phyloP scores from a whole-genome alignment of 2,329 filamentous ascomycete genomes.

The Paecilomyces niveus region DNA sequence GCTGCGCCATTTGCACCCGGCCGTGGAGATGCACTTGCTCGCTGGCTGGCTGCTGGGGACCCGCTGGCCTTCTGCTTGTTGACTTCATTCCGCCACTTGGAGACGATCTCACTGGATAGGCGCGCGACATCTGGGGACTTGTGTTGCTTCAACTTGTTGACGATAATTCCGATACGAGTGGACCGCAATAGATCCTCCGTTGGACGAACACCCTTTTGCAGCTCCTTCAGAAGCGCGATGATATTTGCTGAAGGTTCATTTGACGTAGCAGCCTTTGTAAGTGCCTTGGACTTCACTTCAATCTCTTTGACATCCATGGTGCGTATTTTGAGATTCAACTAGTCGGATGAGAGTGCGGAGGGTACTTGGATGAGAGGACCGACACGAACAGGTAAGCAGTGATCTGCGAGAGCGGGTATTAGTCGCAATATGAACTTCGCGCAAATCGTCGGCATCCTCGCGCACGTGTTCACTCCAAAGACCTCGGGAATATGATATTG shows the following conservation, averaged over 20 bases:
- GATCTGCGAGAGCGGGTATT: not conserved
- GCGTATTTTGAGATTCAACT: not conserved
- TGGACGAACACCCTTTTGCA: constrained; percentile 73
- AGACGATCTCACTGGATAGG: constrained; percentile 73
- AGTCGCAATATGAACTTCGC: not conserved
- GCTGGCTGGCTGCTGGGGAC: constrained; percentile 30
- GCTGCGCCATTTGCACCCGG: constrained; percentile 46
- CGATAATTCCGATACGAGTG: constrained; percentile 84
- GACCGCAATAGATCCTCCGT: constrained; percentile 85
- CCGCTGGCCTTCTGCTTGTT: constrained; percentile 41
- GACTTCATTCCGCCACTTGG: constrained; percentile 51
- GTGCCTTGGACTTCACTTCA: constrained; percentile 65
- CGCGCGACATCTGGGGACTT: constrained; percentile 66
- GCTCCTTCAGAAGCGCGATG: constrained; percentile 64
- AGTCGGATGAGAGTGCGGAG: not conserved
- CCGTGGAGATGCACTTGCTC: constrained; percentile 34
- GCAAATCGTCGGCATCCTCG: not conserved
- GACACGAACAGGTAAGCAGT: not conserved
- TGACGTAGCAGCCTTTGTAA: constrained; percentile 69
- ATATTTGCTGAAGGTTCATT: constrained; percentile 69
- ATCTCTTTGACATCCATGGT: constrained; percentile 78
- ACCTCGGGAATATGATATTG: not conserved
- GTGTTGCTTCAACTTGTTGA: constrained; percentile 78
- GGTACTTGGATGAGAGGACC: not conserved
- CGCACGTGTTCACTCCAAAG: not conserved